Evolutionary conservation across 1,284 basidiomycete genomes (phyloP), one percentile per base, ranked within the genome.

Genomic region (Gomphus sp.): DNA sequence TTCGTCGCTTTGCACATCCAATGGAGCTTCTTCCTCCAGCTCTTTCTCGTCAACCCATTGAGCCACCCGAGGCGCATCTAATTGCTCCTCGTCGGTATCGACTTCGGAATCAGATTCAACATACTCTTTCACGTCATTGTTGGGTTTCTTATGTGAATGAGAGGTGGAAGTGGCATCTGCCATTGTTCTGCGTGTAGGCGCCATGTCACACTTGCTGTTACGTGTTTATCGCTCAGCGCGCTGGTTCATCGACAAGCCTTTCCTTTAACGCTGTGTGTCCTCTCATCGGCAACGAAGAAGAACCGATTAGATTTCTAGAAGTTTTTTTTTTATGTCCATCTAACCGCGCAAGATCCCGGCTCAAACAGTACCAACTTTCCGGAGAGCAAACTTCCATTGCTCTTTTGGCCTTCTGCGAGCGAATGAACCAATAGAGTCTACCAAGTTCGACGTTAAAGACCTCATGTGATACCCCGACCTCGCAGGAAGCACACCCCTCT

Each of bases 21-120:
- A 60, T 61, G 65, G 60, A 47, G 56, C 64, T 36, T 31, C 63
- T 48, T 70, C 68, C 64, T 70, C 69, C 52, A 69, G 62, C 11
- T 66, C 64, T 11, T 78, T 77, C 44, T 82, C 81, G 33, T 79
- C 81, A 14, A 78, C 74, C 78, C 82, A 85, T 61, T 80, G 80
- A 28, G 76, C 76, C 39, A 81, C 71, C 34, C 80, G 73, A 3
- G 78, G 78, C 2, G 18, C 57, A 25, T 58, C 57, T 25, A 41
- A 37, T 25, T 33, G 48, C 61, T 63, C 62, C 25, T 63, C 65
- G 4, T 65, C 64, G 12, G 66, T 64, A 33, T 25, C 7, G 10
- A 10, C 22, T 25, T 47, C 44, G 43, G 9, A 9, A 25, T 22
- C 9, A 9, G 44, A 47, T 25, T 47, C 31, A 34, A 11, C 34